phyloP scores from a whole-genome alignment of 164 flowering plant species.

The Liriodendron chinense region DNA sequence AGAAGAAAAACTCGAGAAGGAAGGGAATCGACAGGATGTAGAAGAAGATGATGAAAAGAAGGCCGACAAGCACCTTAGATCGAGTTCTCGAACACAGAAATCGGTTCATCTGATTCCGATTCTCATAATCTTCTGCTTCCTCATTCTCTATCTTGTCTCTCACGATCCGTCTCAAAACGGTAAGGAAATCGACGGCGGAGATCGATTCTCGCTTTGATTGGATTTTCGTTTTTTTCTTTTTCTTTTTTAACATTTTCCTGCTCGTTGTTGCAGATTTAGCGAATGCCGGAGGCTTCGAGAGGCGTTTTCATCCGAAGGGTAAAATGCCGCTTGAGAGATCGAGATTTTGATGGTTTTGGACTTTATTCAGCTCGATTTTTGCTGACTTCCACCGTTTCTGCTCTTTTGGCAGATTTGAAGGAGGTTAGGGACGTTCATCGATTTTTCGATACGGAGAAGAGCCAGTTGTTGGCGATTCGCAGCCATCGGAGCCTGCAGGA shows the following conservation, averaged over 20 bases:
- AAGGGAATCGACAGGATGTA: background rate
- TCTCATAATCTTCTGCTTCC: constrained; percentile 12
- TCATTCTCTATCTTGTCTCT: constrained; percentile 19
- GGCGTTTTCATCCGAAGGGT: constrained; percentile 1
- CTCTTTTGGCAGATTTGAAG: background rate
- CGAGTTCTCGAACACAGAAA: background rate
- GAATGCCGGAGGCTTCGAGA: background rate
- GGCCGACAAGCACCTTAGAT: background rate
- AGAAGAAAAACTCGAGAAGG: constrained; percentile 2
- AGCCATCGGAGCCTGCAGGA: constrained; percentile 48
- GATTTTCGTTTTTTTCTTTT: background rate
- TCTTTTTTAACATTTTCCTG: background rate
- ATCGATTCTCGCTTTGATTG: background rate
- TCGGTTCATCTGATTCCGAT: constrained; percentile 15
- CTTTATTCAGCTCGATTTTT: background rate
- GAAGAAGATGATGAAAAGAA: constrained; percentile 9
- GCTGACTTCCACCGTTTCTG: background rate
- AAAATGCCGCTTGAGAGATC: constrained; percentile 3
- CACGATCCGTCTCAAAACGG: constrained; percentile 15
- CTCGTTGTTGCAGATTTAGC: constrained; percentile 3
- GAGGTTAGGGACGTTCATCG: background rate
- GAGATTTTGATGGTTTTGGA: background rate
- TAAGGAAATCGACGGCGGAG: background rate
- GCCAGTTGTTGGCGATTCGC: constrained; percentile 40
- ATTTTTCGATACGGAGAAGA: constrained; percentile 22